Base-by-base conservation (phyloP, 768 basidiomycete genomes). In the Termitomyces sp. region DNA sequence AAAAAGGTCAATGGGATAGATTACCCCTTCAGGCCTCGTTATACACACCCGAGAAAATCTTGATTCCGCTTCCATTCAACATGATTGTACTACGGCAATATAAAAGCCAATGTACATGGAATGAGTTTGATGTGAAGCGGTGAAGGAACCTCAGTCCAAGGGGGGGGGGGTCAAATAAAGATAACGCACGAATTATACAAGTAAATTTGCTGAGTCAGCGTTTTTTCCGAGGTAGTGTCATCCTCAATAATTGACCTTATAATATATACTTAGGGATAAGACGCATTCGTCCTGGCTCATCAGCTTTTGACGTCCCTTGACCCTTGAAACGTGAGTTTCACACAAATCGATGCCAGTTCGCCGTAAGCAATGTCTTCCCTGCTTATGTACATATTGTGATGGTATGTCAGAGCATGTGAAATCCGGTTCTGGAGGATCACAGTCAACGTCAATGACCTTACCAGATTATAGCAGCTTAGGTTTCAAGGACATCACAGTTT, bases 21-120 rank as follows among this genome's bases (percentile, higher is more conserved):
- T 22, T 31, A 57, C 45, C 36, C 30, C 33, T 54, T 31, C 3
- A 13, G 36, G 36, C 36, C 6, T 34, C 11, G 20, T 16, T 36
- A 45, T 36, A 60, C 75, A 59, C 58, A 81, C 81, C 82, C 60
- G 81, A 79, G 66, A 83, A 84, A 42, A 84, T 74, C 66, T 83
- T 84, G 67, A 84, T 83, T 64, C 81, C 78, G 61, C 78, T 79
- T 58, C 81, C 81, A 69, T 78, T 82, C 68, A 83, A 67, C 81
- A 84, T 82, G 53, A 5, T 53, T 46, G 34, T 7, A 41, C 39
- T 48, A 15, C 11, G 37, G 18, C 11, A 41, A 45, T 44, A 27
- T 36, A n/a, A n/a, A 46, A 36, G 27, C 49, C 47, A 60, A 54
- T 44, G 54, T 49, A n/a, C 58, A 57, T 58, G 13, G 11, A 63